Conservation (phyloP, 2,329 filamentous ascomycete genomes). For the Fusarium sulawesiense region DNA sequence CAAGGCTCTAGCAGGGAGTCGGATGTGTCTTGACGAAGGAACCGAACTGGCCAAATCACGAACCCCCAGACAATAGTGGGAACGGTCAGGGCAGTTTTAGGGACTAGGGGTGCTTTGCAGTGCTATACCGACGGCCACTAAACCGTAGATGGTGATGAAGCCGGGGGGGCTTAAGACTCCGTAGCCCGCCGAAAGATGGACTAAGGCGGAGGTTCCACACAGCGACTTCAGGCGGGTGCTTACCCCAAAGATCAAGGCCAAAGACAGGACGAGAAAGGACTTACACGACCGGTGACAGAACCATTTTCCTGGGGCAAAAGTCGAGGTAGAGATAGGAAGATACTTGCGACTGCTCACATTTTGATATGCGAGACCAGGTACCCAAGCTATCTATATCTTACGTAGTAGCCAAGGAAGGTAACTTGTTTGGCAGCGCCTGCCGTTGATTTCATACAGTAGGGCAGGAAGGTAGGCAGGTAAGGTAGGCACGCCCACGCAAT, state of each 20-base stretch:
- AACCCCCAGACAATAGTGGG: conserved; percentile 26
- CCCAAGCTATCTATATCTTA: conserved; percentile 6
- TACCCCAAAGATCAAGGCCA: conserved; percentile 31
- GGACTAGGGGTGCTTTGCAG: conserved; percentile 33
- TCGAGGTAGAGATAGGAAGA: background rate
- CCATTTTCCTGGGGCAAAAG: conserved; percentile 29
- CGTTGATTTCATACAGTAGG: conserved; percentile 21
- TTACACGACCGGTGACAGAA: conserved; percentile 2
- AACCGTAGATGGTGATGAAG: conserved; percentile 29
- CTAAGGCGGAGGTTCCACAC: conserved; percentile 19
- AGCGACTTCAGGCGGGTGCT: conserved; percentile 24
- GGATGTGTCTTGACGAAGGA: conserved; percentile 13
- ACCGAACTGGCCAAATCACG: conserved; percentile 28
- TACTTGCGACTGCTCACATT: conserved; percentile 19
- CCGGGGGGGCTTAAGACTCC: conserved; percentile 28
- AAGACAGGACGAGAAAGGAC: conserved; percentile 2
- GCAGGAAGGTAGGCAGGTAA: background rate
- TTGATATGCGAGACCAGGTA: conserved; percentile 13
- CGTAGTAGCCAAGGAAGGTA: conserved; percentile 9
- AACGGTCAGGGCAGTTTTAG: conserved; percentile 34
- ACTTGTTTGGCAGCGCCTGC: conserved; percentile 19
- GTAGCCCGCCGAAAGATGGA: conserved; percentile 21
- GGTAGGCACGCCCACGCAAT: conserved; percentile 23
- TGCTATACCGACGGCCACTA: conserved; percentile 37
- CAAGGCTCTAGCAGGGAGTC: conserved; percentile 9